Conservation (phyloP, 805 yeast species). For the Candida nonsorbophila region DNA sequence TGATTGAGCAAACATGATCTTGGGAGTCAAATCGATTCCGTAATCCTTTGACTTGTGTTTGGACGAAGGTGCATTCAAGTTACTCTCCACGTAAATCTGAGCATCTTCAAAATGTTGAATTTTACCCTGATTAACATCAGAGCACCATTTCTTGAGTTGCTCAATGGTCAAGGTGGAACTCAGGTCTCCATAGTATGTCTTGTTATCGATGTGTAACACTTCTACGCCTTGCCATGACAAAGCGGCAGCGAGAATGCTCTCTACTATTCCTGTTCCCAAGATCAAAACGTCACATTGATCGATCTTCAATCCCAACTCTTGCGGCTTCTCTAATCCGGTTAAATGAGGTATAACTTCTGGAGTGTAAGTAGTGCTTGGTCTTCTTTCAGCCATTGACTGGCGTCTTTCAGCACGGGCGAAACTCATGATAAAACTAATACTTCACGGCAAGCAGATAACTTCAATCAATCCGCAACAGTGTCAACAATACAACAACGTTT, state of each 20-base stretch:
- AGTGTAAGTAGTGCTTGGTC: slow-evolving; percentile 37
- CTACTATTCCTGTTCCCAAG: slow-evolving; percentile 88
- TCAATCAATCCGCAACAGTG: too few species aligned
- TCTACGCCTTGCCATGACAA: slow-evolving; percentile 98
- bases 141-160: slow-evolving; percentile 80
- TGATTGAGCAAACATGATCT: slow-evolving; percentile 83
- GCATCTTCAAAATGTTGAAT: slow-evolving; percentile 59
- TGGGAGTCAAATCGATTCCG: slow-evolving; percentile 85
- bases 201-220: slow-evolving; percentile 84
- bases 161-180: slow-evolving; percentile 83
- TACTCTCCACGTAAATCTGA: slow-evolving; percentile 68
- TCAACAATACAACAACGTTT: too few species aligned
- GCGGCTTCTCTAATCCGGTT: slow-evolving; percentile 75
- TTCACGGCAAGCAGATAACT: too few species aligned
- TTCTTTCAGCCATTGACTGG: slow-evolving; percentile 40
- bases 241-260: slow-evolving; percentile 87
- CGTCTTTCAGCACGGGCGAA: slow-evolving; percentile 39
- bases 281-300: slow-evolving; percentile 77
- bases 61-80: slow-evolving; percentile 24
- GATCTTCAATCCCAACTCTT: slow-evolving; percentile 58
- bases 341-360: slow-evolving; percentile 59
- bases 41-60: slow-evolving; percentile 54
- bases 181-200: slow-evolving; percentile 84
- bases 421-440: too few species aligned
- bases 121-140: slow-evolving; percentile 51